These are phyloP conservation scores for Saccharomyces hybrid DNA, from an alignment of 1,139 yeast genomes.

Conservation along the genomic window DNA sequence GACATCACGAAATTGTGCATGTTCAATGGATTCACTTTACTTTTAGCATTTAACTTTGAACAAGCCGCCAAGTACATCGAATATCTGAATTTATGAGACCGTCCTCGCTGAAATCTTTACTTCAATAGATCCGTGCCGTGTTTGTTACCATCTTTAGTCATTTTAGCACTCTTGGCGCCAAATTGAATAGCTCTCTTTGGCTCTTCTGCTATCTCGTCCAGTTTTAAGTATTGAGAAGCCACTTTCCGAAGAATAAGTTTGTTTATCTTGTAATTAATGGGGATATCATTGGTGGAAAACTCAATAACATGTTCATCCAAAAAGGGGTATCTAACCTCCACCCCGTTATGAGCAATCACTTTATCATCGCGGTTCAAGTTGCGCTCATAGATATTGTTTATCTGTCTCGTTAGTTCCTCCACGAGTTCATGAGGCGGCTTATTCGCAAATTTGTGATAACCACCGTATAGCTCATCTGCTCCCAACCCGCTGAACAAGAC, in stretches of 20 bases:
- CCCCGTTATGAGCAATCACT: slow-evolving; percentile 79
- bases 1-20: slow-evolving; percentile 66
- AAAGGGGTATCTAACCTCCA: slow-evolving; percentile 85
- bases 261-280: slow-evolving; percentile 49
- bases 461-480: slow-evolving; percentile 93
- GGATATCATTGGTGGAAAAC: slow-evolving; percentile 43
- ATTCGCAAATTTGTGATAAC: slow-evolving; percentile 50
- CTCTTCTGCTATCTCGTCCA: slow-evolving; percentile 58
- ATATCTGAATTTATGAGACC: slow-evolving; percentile 19
- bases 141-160: slow-evolving; percentile 38
- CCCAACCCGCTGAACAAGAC: slow-evolving; percentile 92
- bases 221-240: slow-evolving; percentile 43
- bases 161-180: slow-evolving; percentile 91
- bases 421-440: slow-evolving; percentile 34
- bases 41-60: slow-evolving; percentile 74
- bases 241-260: slow-evolving; percentile 58
- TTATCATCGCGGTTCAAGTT: slow-evolving; percentile 90
- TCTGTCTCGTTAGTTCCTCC: slow-evolving; percentile 59
- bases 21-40: slow-evolving; percentile 59
- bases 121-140: slow-evolving; percentile 33
- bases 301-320: slow-evolving; percentile 57
- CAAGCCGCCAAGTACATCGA: slow-evolving; percentile 80
- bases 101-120: neutral
- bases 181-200: slow-evolving; percentile 94
- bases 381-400: slow-evolving; percentile 64